phyloP scores from a whole-genome alignment of 352 stramenopile genomes.

The Phytophthora uliginosa region DNA sequence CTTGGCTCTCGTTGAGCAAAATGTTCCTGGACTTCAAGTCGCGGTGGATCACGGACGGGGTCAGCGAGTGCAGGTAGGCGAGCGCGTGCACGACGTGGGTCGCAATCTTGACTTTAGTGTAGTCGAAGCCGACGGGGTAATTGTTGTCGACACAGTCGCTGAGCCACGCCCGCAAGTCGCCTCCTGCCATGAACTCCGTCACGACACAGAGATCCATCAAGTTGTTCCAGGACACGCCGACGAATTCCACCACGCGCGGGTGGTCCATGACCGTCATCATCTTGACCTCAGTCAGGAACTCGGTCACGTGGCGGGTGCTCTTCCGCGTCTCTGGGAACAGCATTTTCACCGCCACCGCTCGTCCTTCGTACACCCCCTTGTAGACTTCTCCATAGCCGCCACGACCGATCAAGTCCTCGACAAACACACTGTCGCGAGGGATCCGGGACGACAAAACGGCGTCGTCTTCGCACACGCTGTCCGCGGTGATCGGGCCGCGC shows the following conservation, averaged over 20 bases:
- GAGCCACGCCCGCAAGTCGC: slow-evolving; percentile 60
- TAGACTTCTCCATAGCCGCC: slow-evolving; percentile 73
- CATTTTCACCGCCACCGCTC: slow-evolving; percentile 60
- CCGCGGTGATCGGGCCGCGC: slow-evolving; percentile 36
- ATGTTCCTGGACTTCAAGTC: slow-evolving; percentile 70
- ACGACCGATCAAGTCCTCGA: slow-evolving; percentile 50
- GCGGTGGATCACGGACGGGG: slow-evolving; percentile 49
- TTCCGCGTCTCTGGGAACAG: slow-evolving; percentile 55
- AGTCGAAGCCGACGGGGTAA: slow-evolving; percentile 45
- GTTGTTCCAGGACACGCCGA: slow-evolving; percentile 69
- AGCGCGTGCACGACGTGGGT: slow-evolving; percentile 51
- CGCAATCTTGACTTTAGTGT: slow-evolving; percentile 48
- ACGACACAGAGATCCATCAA: slow-evolving; percentile 68
- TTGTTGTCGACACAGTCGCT: slow-evolving; percentile 35
- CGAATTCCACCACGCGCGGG: slow-evolving; percentile 55
- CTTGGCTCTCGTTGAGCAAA: slow-evolving; percentile 41
- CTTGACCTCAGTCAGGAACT: slow-evolving; percentile 65
- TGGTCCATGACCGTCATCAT: slow-evolving; percentile 61
- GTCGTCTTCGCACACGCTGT: slow-evolving; percentile 59
- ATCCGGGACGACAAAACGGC: slow-evolving; percentile 52
- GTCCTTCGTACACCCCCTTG: slow-evolving; percentile 42
- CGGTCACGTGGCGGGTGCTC: slow-evolving; percentile 47
- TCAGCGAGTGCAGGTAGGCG: slow-evolving; percentile 57
- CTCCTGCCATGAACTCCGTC: slow-evolving; percentile 72
- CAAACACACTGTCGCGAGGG: slow-evolving; percentile 49